Conservation (phyloP, 768 basidiomycete species). For the Auriculariales sp. region DNA sequence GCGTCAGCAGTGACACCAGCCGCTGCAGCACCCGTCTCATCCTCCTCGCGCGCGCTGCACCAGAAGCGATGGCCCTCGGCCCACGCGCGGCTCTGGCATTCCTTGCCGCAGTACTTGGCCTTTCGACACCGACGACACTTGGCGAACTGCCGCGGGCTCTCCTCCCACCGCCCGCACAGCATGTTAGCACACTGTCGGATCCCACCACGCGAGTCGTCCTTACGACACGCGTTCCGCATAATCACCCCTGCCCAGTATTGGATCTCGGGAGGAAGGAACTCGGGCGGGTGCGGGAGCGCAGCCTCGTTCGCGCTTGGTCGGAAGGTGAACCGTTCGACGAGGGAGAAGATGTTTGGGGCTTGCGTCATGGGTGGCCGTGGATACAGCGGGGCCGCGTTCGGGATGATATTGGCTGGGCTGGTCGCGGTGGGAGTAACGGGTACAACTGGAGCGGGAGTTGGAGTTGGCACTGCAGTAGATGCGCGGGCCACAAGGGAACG, state of each 20-base stretch:
- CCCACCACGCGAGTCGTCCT: conserved; percentile 85
- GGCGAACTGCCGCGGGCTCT: conserved; percentile 85
- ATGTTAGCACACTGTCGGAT: conserved; percentile 98
- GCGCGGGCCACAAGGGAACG: background rate
- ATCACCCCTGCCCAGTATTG: conserved; percentile 99
- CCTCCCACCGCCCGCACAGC: conserved; percentile 93
- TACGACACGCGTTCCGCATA: conserved; percentile 97
- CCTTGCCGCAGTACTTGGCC: conserved; percentile 97
- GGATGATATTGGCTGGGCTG: conserved; percentile 10
- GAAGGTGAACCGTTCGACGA: conserved; percentile 94
- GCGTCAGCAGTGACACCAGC: too few species aligned
- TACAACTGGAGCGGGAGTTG: conserved; percentile 10
- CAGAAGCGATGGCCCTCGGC: conserved; percentile 92
- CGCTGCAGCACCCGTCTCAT: conserved; percentile 25
- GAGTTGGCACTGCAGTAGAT: background rate
- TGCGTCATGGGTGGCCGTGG: conserved; percentile 15
- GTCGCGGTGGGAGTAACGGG: conserved; percentile 7
- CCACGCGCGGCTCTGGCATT: conserved; percentile 94
- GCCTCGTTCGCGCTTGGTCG: conserved; percentile 74
- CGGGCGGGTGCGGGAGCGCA: conserved; percentile 49
- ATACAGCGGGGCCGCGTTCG: conserved; percentile 14
- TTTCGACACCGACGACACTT: conserved; percentile 93
- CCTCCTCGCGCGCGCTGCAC: conserved; percentile 58
- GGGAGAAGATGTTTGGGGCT: conserved; percentile 86
- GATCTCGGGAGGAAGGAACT: conserved; percentile 72